Conservation (phyloP, 179 eudicot genomes). For the Beta lomatogona region DNA sequence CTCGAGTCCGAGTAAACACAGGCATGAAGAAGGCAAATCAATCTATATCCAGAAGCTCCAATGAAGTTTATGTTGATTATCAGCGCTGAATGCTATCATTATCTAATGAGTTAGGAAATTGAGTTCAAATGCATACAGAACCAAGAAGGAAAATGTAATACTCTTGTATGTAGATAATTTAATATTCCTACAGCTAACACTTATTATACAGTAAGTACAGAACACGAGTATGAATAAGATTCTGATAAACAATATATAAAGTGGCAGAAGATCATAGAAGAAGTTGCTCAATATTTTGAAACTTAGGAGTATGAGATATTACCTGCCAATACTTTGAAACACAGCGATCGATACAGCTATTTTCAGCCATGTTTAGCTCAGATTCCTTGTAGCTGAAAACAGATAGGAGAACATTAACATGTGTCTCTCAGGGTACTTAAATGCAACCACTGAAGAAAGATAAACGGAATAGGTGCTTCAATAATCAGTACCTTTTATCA, state of each 20-base stretch:
- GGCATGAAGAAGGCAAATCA: background rate
- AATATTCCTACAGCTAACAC: background rate
- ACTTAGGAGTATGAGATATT: slow-evolving; percentile 6
- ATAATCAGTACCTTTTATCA: slow-evolving; percentile 60
- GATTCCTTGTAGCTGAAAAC: slow-evolving; percentile 80
- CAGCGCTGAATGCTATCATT: background rate
- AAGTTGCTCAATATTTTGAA: slow-evolving; percentile 12
- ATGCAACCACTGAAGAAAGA: background rate
- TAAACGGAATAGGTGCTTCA: background rate
- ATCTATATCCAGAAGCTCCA: background rate
- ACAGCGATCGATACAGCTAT: slow-evolving; percentile 91
- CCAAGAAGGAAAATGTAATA: too few species aligned
- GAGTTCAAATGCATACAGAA: background rate
- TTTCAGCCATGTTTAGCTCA: slow-evolving; percentile 94
- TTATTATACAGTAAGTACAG: background rate
- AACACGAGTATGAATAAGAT: background rate
- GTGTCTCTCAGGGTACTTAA: background rate
- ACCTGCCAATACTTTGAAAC: slow-evolving; percentile 99
- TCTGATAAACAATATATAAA: background rate
- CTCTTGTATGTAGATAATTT: background rate
- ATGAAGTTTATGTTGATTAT: background rate
- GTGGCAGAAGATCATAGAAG: background rate
- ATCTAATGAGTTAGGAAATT: background rate
- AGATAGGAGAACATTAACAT: background rate
- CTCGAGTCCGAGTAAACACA: too few species aligned